A percentile compares a stretch with the other conserved stretches of the same genome.
These are phyloP conservation scores for Pythium dissotocum DNA, from an alignment of 352 stramenopile genomes.

Conservation along the genomic window DNA sequence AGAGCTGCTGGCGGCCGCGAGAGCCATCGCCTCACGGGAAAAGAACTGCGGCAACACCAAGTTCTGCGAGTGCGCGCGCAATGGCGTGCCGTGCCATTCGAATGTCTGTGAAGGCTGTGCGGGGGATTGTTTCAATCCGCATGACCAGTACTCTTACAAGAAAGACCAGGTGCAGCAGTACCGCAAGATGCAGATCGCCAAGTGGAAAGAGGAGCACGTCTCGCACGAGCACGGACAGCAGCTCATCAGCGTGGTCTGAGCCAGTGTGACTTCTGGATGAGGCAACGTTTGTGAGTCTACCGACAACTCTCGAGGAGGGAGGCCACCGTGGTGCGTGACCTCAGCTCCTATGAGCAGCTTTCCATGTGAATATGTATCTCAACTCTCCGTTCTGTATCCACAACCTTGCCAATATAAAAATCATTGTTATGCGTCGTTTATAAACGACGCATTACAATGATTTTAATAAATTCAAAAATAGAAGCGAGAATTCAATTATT, in stretches of 20 bases:
- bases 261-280: no score
- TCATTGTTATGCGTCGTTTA: not conserved
- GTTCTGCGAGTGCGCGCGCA: slow-evolving; percentile 76
- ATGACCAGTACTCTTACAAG: slow-evolving; percentile 76
- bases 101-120: slow-evolving; percentile 74
- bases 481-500: no score
- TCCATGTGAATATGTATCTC: no score
- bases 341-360: no score
- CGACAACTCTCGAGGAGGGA: no score
- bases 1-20: slow-evolving; percentile 66
- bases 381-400: no score
- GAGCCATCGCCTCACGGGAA: slow-evolving; percentile 54
- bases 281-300: no score
- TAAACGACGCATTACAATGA: not conserved
- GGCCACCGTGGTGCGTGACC: no score
- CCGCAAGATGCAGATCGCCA: slow-evolving; percentile 65
- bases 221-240: slow-evolving; percentile 25
- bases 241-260: slow-evolving; percentile 39
- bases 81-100: slow-evolving; percentile 74
- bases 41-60: slow-evolving; percentile 73
- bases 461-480: no score
- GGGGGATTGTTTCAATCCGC: slow-evolving; percentile 73
- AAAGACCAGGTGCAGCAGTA: slow-evolving; percentile 67
- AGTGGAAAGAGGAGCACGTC: slow-evolving; percentile 40
- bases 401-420: no score